Evolutionary conservation across 768 basidiomycete species (phyloP).

Genomic region (Trametes cubensis): DNA sequence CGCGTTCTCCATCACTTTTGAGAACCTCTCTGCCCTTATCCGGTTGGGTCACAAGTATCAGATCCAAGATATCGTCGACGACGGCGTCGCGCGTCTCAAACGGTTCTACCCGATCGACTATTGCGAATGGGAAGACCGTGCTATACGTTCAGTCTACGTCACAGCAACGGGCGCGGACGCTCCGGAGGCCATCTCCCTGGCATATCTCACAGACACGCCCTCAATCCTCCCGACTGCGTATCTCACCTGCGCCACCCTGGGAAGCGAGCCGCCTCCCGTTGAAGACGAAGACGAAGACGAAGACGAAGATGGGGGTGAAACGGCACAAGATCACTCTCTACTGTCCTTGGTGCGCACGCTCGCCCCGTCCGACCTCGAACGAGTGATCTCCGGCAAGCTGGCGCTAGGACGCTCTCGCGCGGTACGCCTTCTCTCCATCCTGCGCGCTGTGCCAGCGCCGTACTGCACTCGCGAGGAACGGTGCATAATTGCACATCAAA

Average conservation of each 20-base stretch:
- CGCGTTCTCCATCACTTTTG: neutral
- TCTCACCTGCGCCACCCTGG: neutral
- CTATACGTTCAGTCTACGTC: neutral
- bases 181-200: constrained; percentile 2
- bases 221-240: constrained; percentile 12
- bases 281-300: no score
- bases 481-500: neutral
- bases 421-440: neutral
- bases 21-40: neutral
- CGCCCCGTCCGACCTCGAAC: neutral
- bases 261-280: neutral
- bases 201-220: constrained; percentile 12
- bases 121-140: neutral
- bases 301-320: neutral
- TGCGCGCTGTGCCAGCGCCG: neutral
- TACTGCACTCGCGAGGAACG: neutral
- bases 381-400: neutral
- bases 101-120: constrained; percentile 1
- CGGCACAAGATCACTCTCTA: neutral
- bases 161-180: neutral
- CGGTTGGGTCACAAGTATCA: constrained; percentile 18
- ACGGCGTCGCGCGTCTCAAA: constrained; percentile 7
- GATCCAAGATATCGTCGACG: constrained; percentile 1
- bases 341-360: neutral
- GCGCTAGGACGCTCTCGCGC: neutral